Evolutionary conservation across 2,329 filamentous ascomycete genomes (phyloP).

Genomic region (Malbranchea zuffiana): DNA sequence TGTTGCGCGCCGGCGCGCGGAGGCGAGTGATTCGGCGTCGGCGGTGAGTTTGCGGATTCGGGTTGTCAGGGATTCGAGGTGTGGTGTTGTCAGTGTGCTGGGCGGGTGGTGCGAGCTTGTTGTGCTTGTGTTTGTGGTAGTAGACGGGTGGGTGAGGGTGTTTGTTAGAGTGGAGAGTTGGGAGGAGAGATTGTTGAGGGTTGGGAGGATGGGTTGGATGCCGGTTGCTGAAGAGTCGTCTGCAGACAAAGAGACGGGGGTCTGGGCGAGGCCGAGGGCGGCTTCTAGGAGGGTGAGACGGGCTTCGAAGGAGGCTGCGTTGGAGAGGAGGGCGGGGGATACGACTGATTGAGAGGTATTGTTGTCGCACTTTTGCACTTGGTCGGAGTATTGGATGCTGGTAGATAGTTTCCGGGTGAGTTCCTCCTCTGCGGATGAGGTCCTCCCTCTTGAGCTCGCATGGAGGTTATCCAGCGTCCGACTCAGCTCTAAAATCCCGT

Average conservation of each 20-base stretch:
- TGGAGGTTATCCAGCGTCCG: conserved; percentile 58
- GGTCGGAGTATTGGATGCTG: conserved; percentile 1
- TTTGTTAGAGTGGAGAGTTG: conserved; percentile 63
- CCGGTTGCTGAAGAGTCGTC: conserved; percentile 41
- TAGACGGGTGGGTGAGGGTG: conserved; percentile 29
- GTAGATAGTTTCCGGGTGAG: conserved; percentile 27
- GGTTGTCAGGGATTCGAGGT: conserved; percentile 35
- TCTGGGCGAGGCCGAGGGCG: conserved; percentile 65
- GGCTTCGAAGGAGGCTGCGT: conserved; percentile 78
- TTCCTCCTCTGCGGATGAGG: conserved; percentile 24
- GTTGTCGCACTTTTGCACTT: conserved; percentile 8
- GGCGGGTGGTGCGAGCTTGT: conserved; percentile 16
- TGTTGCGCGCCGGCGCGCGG: conserved; percentile 33
- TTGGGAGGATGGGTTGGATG: conserved; percentile 62
- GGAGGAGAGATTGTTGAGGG: conserved; percentile 67
- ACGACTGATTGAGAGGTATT: conserved; percentile 13
- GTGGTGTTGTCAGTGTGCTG: conserved; percentile 28
- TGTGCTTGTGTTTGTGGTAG: conserved; percentile 19
- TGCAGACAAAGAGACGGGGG: conserved; percentile 45
- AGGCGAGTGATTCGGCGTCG: conserved; percentile 35
- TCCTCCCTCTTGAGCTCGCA: conserved; percentile 22
- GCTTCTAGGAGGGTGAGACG: conserved; percentile 70
- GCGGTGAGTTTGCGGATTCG: conserved; percentile 35
- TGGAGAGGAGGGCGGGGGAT: conserved; percentile 51
- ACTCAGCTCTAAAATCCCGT: conserved; percentile 58